phyloP scores from a whole-genome alignment of 2,329 filamentous ascomycete species.

The Trichoderma atroviride region DNA sequence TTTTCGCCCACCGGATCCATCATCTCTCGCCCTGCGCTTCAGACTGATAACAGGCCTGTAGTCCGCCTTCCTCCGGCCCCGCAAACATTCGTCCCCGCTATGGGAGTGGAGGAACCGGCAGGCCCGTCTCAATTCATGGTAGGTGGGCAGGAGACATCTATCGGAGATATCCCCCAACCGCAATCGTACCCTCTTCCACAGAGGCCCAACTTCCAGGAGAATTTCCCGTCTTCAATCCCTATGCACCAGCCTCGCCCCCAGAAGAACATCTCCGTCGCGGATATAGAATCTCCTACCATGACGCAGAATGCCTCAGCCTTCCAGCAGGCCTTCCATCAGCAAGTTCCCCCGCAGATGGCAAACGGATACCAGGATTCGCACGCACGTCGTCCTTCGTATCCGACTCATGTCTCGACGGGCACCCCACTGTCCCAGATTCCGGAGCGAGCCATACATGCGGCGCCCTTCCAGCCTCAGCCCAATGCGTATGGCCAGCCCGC shows the following conservation, averaged over 20 bases:
- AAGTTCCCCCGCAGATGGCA: conserved; percentile 76
- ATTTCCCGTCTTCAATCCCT: conserved; percentile 55
- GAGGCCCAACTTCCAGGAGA: conserved; percentile 61
- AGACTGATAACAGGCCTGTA: conserved; percentile 70
- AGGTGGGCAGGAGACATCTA: conserved; percentile 40
- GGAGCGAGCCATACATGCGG: conserved; percentile 87
- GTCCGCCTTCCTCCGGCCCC: conserved; percentile 77
- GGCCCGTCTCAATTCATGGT: conserved; percentile 28
- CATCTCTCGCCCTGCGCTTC: conserved; percentile 67
- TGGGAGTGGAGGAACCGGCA: conserved; percentile 30
- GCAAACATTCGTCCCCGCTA: conserved; percentile 35
- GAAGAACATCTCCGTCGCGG: conserved; percentile 89
- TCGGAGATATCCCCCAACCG: conserved; percentile 58
- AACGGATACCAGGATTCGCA: conserved; percentile 65
- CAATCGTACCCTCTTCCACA: conserved; percentile 62
- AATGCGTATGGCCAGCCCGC: conserved; percentile 63
- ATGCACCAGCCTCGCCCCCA: conserved; percentile 97
- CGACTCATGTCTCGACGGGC: conserved; percentile 69
- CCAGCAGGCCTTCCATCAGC: conserved; percentile 90
- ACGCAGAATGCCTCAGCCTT: conserved; percentile 70
- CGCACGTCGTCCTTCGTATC: conserved; percentile 68
- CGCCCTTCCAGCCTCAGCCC: conserved; percentile 88
- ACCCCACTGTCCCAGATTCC: conserved; percentile 91
- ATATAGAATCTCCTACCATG: conserved; percentile 80
- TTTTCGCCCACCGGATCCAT: conserved; percentile 81